Evolutionary conservation across 495 filamentous ascomycete species (phyloP), one percentile per base, ranked within the genome.

Genomic region (Cetradonia linearis): DNA sequence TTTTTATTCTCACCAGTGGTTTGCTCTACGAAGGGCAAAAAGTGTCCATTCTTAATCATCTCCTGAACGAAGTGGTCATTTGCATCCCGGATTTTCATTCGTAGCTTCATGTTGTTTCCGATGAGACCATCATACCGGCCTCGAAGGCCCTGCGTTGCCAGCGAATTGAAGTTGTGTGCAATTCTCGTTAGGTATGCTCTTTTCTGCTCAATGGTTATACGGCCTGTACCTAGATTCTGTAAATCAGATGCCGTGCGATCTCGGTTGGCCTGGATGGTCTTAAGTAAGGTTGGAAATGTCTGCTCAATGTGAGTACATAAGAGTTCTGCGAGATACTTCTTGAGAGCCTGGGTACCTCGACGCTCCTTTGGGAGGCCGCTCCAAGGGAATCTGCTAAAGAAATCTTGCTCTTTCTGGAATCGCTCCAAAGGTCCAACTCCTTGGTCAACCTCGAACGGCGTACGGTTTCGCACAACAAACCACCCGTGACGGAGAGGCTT

Each of bases 381-480:
- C 75, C 74, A 78, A 1, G 74, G 73, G 0, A 57, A 27, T 23
- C 53, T 67, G 11, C 20, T 46, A 61, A 80, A 81, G 40, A 79
- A 75, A 0, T 46, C 42, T 33, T 59, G 65, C 56, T 80, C 78
- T 0, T 66, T 67, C 6, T 50, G 37, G 31, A 66, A 56, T 0
- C 75, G 74, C 14, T 72, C 63, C 6, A 60, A 59, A 30, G 67
- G 59, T 4, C 63, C 63, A 27, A 54, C 31, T 30, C 25, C 50
- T 36, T 66, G 59, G 20, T 66, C 54, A 5, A 78, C 67, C 28
- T 81, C 76, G 23, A 71, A 63, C 20, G 73, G 73, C 5, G 71
- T 71, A 16, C 73, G 77, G 55, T 83, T 84, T 11, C 70, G 72
- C 1, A 83, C 74, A 10, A 78, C 69, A 60, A 74, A 80, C 73